A percentile compares a stretch with the other conserved stretches of the same genome.
Evolutionary conservation across 2,329 filamentous ascomycete species (phyloP).

Genomic region (Colletotrichum chlorophyti): DNA sequence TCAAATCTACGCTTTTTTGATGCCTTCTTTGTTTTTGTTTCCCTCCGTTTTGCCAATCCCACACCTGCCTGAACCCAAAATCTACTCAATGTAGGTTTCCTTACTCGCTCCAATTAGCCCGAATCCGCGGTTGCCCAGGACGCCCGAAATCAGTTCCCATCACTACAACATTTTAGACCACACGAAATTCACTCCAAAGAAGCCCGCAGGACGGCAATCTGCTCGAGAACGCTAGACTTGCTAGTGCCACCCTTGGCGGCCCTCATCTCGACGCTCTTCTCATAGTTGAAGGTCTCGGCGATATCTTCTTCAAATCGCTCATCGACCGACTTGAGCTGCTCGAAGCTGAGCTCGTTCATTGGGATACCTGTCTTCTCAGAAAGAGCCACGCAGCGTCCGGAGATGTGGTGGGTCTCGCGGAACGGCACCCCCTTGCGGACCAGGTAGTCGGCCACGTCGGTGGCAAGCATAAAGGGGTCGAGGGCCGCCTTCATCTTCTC

Average conservation of each 20-base stretch:
- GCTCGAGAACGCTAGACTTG: conserved; percentile 69
- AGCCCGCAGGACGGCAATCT: conserved; percentile 55
- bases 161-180: no score
- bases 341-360: conserved; percentile 73
- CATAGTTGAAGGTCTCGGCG: conserved; percentile 76
- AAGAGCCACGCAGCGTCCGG: conserved; percentile 72
- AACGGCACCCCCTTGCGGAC: conserved; percentile 76
- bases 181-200: not conserved
- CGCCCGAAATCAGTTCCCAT: not conserved
- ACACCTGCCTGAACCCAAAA: not conserved
- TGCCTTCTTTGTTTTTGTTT: not conserved
- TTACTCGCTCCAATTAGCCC: not conserved
- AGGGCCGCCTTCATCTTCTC: conserved; percentile 82
- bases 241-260: conserved; percentile 81
- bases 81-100: no score
- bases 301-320: conserved; percentile 75
- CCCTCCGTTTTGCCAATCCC: not conserved
- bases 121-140: not conserved
- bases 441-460: conserved; percentile 70
- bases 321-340: conserved; percentile 74
- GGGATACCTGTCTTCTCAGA: conserved; percentile 69
- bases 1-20: not conserved
- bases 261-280: conserved; percentile 82
- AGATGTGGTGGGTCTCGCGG: conserved; percentile 81
- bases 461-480: conserved; percentile 83